Evolutionary conservation across 176 grass and related monocot species (phyloP).

Genomic region (Musa acuminata): DNA sequence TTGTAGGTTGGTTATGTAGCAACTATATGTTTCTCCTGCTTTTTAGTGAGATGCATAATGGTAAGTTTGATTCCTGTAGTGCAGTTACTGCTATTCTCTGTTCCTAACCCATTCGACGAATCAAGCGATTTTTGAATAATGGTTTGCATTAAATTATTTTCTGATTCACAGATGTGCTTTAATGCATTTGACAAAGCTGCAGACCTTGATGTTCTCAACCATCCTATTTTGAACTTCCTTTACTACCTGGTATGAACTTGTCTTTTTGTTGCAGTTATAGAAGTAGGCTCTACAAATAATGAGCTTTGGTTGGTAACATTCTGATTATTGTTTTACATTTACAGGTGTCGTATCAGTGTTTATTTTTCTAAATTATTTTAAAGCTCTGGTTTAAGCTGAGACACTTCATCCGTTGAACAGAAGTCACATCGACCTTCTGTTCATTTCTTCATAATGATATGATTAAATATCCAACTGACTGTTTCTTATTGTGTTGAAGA

Average conservation of each 20-base stretch:
- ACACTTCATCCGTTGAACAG: neutral
- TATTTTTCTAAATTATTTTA: neutral
- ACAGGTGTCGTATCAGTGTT: neutral
- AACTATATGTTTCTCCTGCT: conserved; percentile 88
- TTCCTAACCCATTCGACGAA: neutral
- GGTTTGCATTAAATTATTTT: conserved; percentile 21
- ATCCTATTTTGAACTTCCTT: conserved; percentile 90
- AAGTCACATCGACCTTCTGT: neutral
- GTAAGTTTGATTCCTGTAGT: conserved; percentile 33
- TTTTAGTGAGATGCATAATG: conserved; percentile 86
- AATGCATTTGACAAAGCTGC: conserved; percentile 90
- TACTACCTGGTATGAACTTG: conserved; percentile 67
- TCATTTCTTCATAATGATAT: neutral
- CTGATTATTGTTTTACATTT: neutral
- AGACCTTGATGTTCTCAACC: conserved; percentile 79
- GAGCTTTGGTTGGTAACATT: conserved; percentile 15
- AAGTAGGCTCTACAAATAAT: neutral
- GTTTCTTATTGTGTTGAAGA: too few relatives aligned
- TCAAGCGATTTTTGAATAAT: conserved; percentile 12
- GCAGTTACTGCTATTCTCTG: neutral
- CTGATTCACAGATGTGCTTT: conserved; percentile 65
- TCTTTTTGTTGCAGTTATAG: neutral
- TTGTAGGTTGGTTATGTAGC: conserved; percentile 91
- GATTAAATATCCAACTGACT: too few relatives aligned
- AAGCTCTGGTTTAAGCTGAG: too few relatives aligned